Conservation (phyloP, 2,329 filamentous ascomycete species). For the Nothopassalora personata region DNA sequence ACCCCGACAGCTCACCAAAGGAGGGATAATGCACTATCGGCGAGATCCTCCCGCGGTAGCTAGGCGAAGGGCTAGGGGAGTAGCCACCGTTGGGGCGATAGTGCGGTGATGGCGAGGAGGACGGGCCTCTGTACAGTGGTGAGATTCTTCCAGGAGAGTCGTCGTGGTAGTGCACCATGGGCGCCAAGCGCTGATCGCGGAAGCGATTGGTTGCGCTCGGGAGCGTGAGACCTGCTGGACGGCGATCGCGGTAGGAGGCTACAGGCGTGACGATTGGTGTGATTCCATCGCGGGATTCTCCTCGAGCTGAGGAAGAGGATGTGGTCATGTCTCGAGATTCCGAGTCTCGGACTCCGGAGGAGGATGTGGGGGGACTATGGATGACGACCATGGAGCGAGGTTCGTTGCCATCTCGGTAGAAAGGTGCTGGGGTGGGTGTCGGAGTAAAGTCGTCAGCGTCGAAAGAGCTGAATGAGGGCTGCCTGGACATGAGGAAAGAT, state of each 20-base stretch:
- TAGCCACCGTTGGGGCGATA: not conserved
- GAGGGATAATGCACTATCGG: slow-evolving; percentile 5
- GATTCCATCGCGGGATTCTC: slow-evolving; percentile 4
- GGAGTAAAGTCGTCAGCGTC: slow-evolving; percentile 3
- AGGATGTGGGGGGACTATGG: slow-evolving; percentile 3
- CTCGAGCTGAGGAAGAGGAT: not conserved
- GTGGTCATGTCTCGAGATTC: not conserved
- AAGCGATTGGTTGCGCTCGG: slow-evolving; percentile 4
- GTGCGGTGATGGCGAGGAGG: not conserved
- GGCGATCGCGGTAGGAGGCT: slow-evolving; percentile 2
- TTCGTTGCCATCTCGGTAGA: not conserved
- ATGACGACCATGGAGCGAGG: slow-evolving; percentile 7
- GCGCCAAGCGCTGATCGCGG: slow-evolving; percentile 3
- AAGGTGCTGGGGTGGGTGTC: not conserved
- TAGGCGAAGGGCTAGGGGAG: not conserved
- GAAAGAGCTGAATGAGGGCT: not conserved
- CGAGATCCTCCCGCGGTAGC: not conserved
- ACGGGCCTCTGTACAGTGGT: not conserved
- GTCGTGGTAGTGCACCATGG: not conserved
- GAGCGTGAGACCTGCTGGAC: slow-evolving; percentile 8
- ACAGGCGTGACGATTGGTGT: slow-evolving; percentile 4
- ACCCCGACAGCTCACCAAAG: not conserved
- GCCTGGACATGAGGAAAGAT: not conserved
- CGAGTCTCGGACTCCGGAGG: not conserved
- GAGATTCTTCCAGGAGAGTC: slow-evolving; percentile 2